phyloP scores from a whole-genome alignment of 495 filamentous ascomycete species.

The Penicillium diatomitis region DNA sequence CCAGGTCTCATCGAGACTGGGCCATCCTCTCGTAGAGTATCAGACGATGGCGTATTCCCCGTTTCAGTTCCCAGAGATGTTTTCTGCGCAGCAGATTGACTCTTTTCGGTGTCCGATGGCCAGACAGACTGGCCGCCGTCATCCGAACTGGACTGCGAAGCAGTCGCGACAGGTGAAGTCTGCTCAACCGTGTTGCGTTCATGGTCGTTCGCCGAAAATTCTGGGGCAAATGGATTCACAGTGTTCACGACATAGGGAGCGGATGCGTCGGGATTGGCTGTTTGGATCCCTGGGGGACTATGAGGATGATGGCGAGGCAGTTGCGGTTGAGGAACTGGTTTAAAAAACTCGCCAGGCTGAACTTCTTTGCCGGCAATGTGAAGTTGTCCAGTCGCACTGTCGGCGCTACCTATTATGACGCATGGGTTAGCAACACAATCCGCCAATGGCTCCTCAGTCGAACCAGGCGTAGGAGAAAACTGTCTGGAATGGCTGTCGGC shows the following conservation, averaged over 20 bases:
- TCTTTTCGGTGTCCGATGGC: background rate
- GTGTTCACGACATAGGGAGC: no score
- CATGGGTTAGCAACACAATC: constrained; percentile 1
- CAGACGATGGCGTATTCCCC: no score
- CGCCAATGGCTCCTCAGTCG: background rate
- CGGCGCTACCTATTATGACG: constrained; percentile 7
- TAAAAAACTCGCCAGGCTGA: background rate
- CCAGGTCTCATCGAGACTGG: background rate
- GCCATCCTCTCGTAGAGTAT: background rate
- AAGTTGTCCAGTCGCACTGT: background rate
- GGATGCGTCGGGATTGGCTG: constrained; percentile 13
- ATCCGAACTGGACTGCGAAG: constrained; percentile 24
- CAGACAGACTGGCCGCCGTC: constrained; percentile 12
- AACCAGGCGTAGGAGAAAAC: background rate
- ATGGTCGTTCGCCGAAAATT: constrained; percentile 17
- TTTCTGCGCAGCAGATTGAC: no score
- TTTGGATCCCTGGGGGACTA: background rate
- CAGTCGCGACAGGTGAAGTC: constrained; percentile 6
- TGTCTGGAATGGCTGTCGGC: background rate
- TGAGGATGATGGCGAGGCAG: no score
- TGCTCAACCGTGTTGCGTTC: constrained; percentile 1
- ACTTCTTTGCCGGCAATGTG: background rate
- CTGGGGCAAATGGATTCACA: no score
- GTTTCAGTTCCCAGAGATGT: no score
- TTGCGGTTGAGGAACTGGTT: background rate